Evolutionary conservation across 192 early-diverging fungal genomes (phyloP), one percentile per base, ranked within the genome.

Genomic region (Allomyces arbusculus): DNA sequence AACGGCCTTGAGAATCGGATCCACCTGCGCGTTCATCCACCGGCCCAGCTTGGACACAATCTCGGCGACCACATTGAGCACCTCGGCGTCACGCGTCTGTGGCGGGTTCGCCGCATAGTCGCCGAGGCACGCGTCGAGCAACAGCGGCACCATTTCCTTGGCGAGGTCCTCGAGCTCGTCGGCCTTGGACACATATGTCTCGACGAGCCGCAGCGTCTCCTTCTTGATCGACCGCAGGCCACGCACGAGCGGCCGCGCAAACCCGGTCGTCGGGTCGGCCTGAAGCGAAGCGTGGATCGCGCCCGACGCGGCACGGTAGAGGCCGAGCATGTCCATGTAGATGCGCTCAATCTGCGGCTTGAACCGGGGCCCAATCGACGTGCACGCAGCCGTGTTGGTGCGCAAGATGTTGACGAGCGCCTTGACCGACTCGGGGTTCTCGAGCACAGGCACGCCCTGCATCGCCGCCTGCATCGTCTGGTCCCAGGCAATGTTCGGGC

Each of bases 171-270:
- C 73, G n/a, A 93, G 70, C 72, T 96, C 91, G 55, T 94, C 91
- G 0, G 92, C 89, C 65, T 87, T 87, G 50, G 50, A 20, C 68
- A 99, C 86, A 69, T 91, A 99, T 10, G 83, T 87, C 69, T 99
- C 92, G n/a, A 97, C 82, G 68, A 99, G 75, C 64, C 86, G 85
- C 67, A 99, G 74, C 26, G 91, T 81, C 69, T 99, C 95, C 73
- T 94, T 95, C 75, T 99, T 99, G 74, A 99, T 91, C 23, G 91
- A 90, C 69, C 94, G 82, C 77, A 93, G 81, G 22, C 87, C 87
- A 61, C 95, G 87, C 8, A 95, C 86, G 58, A 86, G 84, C 23
- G 92, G 92, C 23, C 89, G 50, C 12, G 20, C 20, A n/a, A 58
- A 58, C 33, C 33, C 33, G 16, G 50, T 58, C 4, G 50, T 58